Percentiles rank a stretch among this genome's conserved stretches.
phyloP scores from a whole-genome alignment of 345 rosid species.

The Schrenkiella parvula region DNA sequence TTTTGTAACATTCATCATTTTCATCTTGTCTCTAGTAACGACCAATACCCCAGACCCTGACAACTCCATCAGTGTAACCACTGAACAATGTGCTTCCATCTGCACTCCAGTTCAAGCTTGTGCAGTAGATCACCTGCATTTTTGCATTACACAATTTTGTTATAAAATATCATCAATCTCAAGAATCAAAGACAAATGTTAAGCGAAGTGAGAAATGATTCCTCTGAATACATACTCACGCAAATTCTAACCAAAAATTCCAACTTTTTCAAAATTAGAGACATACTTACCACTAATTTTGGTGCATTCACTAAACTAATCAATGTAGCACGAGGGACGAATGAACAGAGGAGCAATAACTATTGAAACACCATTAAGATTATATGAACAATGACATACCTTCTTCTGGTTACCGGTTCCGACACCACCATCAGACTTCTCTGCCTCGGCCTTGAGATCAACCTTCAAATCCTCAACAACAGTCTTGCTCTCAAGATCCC shows the following conservation, averaged over 20 bases:
- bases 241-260: background rate
- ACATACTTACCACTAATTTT: background rate
- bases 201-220: background rate
- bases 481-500: conserved; percentile 92
- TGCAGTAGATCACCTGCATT: conserved; percentile 72
- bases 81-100: conserved; percentile 90
- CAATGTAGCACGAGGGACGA: background rate
- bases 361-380: background rate
- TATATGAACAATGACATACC: conserved; percentile 36
- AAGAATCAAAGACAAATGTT: background rate
- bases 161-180: background rate
- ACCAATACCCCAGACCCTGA: conserved; percentile 90
- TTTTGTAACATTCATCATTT: background rate
- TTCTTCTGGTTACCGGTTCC: conserved; percentile 51
- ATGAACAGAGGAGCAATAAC: background rate
- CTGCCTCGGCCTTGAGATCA: conserved; percentile 83
- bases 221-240: no score
- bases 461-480: conserved; percentile 90
- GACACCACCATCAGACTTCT: conserved; percentile 51
- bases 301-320: background rate
- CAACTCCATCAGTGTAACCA: conserved; percentile 82
- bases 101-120: conserved; percentile 79
- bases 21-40: conserved; percentile 40
- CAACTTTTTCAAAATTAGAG: background rate
- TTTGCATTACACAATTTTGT: background rate